A percentile compares a stretch with the other conserved stretches of the same genome.
phyloP scores from a whole-genome alignment of 192 early-diverging fungal species.

The Coemansia asiatica region DNA sequence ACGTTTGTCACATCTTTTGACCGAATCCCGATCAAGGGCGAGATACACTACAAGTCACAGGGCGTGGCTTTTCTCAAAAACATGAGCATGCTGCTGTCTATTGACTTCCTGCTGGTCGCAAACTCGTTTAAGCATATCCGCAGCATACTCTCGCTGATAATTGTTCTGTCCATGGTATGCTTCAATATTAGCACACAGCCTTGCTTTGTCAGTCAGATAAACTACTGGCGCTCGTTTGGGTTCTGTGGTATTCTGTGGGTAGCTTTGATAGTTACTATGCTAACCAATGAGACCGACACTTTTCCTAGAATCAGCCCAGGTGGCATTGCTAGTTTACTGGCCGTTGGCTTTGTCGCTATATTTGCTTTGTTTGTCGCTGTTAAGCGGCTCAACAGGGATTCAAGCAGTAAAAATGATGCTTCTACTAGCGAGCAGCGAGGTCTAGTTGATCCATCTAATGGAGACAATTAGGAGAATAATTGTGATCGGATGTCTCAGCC shows the following conservation, averaged over 20 bases:
- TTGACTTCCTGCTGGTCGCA: constrained; percentile 67
- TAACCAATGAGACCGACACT: constrained; percentile 57
- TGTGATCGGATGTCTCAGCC: background rate
- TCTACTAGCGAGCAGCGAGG: background rate
- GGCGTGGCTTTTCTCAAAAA: constrained; percentile 75
- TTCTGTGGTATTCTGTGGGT: constrained; percentile 72
- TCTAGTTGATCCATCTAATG: background rate
- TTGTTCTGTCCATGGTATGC: constrained; percentile 69
- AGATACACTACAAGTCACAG: constrained; percentile 73
- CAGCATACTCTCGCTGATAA: constrained; percentile 66
- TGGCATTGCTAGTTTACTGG: constrained; percentile 50
- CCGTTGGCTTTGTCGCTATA: constrained; percentile 60
- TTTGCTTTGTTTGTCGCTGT: constrained; percentile 59
- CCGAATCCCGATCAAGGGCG: constrained; percentile 64
- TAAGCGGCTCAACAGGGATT: constrained; percentile 6
- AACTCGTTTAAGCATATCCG: constrained; percentile 60
- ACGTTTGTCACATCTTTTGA: constrained; percentile 73
- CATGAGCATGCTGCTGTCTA: constrained; percentile 67
- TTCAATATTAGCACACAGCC: constrained; percentile 71
- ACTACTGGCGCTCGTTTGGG: constrained; percentile 67
- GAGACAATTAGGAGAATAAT: background rate
- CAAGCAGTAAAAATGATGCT: background rate
- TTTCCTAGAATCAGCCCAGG: constrained; percentile 39
- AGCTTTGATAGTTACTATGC: constrained; percentile 63
- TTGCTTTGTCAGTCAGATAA: constrained; percentile 75